Conservation (phyloP, 2,329 filamentous ascomycete species). For the Nothophaeocryptopus gaeumannii region DNA sequence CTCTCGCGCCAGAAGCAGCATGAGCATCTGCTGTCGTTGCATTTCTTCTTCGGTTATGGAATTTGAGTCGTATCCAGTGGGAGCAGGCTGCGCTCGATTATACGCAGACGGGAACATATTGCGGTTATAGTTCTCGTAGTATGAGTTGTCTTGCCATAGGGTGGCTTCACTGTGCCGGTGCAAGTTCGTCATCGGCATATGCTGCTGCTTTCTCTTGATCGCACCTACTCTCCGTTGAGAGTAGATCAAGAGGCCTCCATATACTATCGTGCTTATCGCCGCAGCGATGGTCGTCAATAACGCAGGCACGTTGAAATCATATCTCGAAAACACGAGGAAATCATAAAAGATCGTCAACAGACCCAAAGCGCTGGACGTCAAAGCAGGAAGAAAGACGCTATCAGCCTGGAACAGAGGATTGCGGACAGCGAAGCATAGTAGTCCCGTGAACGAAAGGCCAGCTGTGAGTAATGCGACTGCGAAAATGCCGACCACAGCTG, state of each 20-base stretch:
- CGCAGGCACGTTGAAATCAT: conserved; percentile 44
- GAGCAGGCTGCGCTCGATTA: conserved; percentile 9
- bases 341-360: conserved; percentile 49
- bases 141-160: conserved; percentile 37
- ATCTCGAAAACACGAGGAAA: conserved; percentile 43
- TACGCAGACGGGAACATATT: conserved; percentile 46
- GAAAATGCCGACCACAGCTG: conserved; percentile 43
- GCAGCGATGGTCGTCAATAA: conserved; percentile 42
- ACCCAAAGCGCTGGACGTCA: conserved; percentile 46
- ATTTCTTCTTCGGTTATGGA: conserved; percentile 48
- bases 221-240: conserved; percentile 42
- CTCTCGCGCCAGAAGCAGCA: conserved; percentile 40
- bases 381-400: conserved; percentile 45
- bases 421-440: conserved; percentile 48
- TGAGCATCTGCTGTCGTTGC: conserved; percentile 51
- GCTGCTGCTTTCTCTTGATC: conserved; percentile 18
- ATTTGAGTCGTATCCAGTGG: conserved; percentile 31
- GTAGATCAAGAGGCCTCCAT: conserved; percentile 42
- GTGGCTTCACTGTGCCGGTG: conserved; percentile 17
- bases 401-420: conserved; percentile 49
- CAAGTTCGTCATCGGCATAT: conserved; percentile 11
- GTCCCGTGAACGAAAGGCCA: conserved; percentile 49
- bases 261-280: conserved; percentile 41
- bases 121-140: conserved; percentile 45
- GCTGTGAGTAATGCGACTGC: conserved; percentile 47